These are phyloP conservation scores for Tuber indicum DNA, from an alignment of 495 filamentous ascomycete species.

Conservation along the genomic window DNA sequence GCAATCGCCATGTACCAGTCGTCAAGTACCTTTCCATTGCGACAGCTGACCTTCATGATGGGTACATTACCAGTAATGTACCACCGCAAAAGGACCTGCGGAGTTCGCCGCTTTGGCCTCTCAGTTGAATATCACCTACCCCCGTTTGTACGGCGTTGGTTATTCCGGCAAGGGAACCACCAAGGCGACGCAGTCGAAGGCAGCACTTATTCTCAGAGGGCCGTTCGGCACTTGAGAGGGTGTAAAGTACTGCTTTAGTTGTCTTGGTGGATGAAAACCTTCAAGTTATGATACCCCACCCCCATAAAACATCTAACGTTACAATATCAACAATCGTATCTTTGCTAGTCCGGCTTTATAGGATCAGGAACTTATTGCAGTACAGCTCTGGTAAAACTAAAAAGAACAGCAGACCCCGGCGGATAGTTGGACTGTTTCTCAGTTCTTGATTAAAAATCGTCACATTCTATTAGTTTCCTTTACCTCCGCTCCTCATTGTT, in stretches of 20 bases:
- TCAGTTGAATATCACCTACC: constrained; percentile 84
- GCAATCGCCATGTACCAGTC: constrained; percentile 56
- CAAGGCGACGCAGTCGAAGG: constrained; percentile 62
- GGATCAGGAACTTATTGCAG: too few species aligned
- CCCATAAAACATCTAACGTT: constrained; percentile 60
- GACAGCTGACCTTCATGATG: constrained; percentile 70
- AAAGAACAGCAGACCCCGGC: too few species aligned
- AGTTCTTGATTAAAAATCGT: too few species aligned
- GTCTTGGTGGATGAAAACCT: constrained; percentile 65
- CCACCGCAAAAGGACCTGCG: constrained; percentile 49
- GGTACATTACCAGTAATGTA: constrained; percentile 61
- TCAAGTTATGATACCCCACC: constrained; percentile 52
- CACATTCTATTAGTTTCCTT: too few species aligned
- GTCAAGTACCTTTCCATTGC: too few species aligned
- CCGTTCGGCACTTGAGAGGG: constrained; percentile 68
- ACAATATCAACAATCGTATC: constrained; percentile 67
- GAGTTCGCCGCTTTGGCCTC: constrained; percentile 67
- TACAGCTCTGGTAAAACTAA: too few species aligned
- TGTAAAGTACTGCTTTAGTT: constrained; percentile 48
- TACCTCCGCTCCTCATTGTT: too few species aligned
- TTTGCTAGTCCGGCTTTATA: constrained; percentile 67
- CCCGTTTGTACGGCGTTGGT: constrained; percentile 53
- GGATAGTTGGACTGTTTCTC: too few species aligned
- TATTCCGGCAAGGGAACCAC: constrained; percentile 49
- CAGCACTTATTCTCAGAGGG: constrained; percentile 53